Evolutionary conservation across 352 stramenopile species (phyloP).

Genomic region (Globisporangium abappressorium): DNA sequence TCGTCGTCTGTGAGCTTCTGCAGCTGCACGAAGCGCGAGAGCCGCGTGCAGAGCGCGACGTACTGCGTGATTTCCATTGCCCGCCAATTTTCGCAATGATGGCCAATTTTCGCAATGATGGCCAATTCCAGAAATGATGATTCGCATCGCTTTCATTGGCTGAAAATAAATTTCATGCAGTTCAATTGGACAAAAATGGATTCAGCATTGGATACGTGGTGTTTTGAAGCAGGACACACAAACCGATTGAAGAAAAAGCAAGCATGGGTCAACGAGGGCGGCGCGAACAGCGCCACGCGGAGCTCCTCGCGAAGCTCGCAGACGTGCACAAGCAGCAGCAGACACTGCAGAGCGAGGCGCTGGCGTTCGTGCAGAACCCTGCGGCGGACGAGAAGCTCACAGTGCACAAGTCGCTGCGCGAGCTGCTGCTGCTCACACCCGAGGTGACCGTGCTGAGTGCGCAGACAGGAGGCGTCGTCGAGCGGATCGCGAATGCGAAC

Average conservation of each 20-base stretch:
- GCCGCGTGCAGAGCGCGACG: conserved; percentile 58
- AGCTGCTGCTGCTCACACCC: conserved; percentile 55
- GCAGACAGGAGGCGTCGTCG: conserved; percentile 77
- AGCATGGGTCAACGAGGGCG: conserved; percentile 19
- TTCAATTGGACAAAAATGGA: not conserved
- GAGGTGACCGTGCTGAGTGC: conserved; percentile 69
- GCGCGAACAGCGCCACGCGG: conserved; percentile 47
- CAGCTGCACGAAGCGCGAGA: conserved; percentile 58
- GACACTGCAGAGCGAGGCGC: conserved; percentile 27
- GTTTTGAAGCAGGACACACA: not conserved
- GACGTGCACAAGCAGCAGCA: conserved; percentile 45
- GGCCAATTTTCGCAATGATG: conserved; percentile 14
- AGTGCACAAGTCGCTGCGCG: conserved; percentile 43
- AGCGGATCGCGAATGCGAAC: conserved; percentile 83
- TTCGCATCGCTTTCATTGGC: not conserved
- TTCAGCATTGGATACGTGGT: not conserved
- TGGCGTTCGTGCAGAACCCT: conserved; percentile 38
- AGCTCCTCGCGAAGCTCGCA: conserved; percentile 56
- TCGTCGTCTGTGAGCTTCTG: conserved; percentile 18
- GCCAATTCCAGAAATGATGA: conserved; percentile 10
- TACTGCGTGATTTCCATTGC: conserved; percentile 32
- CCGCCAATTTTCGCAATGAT: not conserved
- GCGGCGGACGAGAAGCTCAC: conserved; percentile 49
- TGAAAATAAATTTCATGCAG: not conserved
- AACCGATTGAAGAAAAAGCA: not conserved